Percentiles rank a stretch among this genome's conserved stretches.
Evolutionary conservation across 2,329 filamentous ascomycete genomes (phyloP).

Genomic region (Aspergillus pseudoterreus): DNA sequence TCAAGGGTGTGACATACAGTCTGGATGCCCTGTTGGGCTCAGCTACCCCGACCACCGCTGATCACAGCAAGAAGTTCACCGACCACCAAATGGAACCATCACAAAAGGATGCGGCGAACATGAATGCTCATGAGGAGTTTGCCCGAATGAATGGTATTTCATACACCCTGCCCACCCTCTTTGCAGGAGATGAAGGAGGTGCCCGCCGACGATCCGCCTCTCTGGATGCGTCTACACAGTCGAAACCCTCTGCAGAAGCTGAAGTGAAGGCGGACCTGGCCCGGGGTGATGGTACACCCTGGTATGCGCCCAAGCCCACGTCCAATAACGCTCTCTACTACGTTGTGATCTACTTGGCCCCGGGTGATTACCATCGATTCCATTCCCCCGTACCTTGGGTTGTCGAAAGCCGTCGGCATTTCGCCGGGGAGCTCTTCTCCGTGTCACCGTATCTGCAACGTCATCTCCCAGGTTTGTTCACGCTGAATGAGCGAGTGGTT

Average conservation of each 20-base stretch:
- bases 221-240: slow-evolving; percentile 68
- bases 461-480: slow-evolving; percentile 89
- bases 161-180: slow-evolving; percentile 83
- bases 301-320: slow-evolving; percentile 64
- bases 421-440: slow-evolving; percentile 91
- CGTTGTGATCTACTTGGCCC: slow-evolving; percentile 90
- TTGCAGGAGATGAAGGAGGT: slow-evolving; percentile 62
- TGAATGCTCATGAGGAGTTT: slow-evolving; percentile 86
- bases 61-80: slow-evolving; percentile 33
- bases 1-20: slow-evolving; percentile 97
- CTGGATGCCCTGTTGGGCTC: slow-evolving; percentile 83
- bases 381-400: slow-evolving; percentile 96
- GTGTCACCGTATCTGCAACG: slow-evolving; percentile 94
- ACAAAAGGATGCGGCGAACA: slow-evolving; percentile 55
- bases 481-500: slow-evolving; percentile 92
- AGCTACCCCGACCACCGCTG: slow-evolving; percentile 46
- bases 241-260: slow-evolving; percentile 69
- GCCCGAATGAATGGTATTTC: slow-evolving; percentile 91
- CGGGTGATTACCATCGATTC: slow-evolving; percentile 97
- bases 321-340: slow-evolving; percentile 77
- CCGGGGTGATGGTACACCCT: slow-evolving; percentile 58
- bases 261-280: slow-evolving; percentile 83
- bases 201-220: slow-evolving; percentile 50
- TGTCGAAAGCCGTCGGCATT: slow-evolving; percentile 90
- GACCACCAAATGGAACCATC: slow-evolving; percentile 31